A percentile compares a stretch with the other conserved stretches of the same genome.
Evolutionary conservation across 371 early-diverging fungal genomes (phyloP).

Genomic region (Rozella allomycis): DNA sequence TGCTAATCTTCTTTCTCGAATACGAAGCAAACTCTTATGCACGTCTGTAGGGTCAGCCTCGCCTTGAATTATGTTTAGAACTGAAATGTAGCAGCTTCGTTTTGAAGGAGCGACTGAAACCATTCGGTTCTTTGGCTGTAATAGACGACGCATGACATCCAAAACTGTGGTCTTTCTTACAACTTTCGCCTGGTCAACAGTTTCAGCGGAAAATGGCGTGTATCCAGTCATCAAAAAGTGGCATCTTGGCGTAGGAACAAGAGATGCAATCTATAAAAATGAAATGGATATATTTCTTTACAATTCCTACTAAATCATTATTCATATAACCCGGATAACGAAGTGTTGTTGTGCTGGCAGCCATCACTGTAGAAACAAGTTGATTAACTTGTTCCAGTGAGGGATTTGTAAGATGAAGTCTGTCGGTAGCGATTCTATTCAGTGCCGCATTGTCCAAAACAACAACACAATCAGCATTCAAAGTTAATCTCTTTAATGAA

Average conservation of each 20-base stretch:
- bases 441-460: constrained; percentile 90
- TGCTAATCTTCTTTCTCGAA: constrained; percentile 77
- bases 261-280: constrained; percentile 75
- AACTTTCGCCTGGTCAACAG: constrained; percentile 37
- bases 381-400: constrained; percentile 93
- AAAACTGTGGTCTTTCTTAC: constrained; percentile 89
- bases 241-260: constrained; percentile 87
- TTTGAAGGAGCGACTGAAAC: constrained; percentile 74
- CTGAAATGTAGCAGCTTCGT: constrained; percentile 80
- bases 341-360: constrained; percentile 89
- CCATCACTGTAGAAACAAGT: constrained; percentile 91
- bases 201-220: constrained; percentile 75
- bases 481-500: constrained; percentile 68
- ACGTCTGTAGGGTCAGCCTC: constrained; percentile 95
- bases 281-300: too few species aligned
- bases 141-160: constrained; percentile 86
- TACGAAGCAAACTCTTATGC: constrained; percentile 83
- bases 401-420: constrained; percentile 75
- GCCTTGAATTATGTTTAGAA: constrained; percentile 89
- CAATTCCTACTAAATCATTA: constrained; percentile 86
- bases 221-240: constrained; percentile 94
- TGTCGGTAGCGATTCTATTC: constrained; percentile 75
- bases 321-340: constrained; percentile 98
- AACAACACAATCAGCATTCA: constrained; percentile 84
- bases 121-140: constrained; percentile 91